phyloP scores from a whole-genome alignment of 2,329 filamentous ascomycete species.

The Plenodomus tracheiphilus region DNA sequence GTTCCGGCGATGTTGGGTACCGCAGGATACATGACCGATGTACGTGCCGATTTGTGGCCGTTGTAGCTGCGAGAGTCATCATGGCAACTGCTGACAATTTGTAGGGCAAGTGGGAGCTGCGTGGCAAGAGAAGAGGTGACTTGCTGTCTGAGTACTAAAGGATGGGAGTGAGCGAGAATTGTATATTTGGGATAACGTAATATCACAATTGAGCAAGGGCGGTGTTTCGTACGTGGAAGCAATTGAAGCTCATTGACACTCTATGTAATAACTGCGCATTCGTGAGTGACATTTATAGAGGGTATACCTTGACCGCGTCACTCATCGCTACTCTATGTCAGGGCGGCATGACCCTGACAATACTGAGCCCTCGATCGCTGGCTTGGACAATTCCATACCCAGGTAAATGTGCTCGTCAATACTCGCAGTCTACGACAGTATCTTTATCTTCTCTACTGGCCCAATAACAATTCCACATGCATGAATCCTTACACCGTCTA shows the following conservation, averaged over 20 bases:
- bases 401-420: background rate
- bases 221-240: background rate
- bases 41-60: slow-evolving; percentile 62
- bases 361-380: background rate
- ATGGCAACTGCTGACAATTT: slow-evolving; percentile 19
- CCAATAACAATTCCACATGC: too few relatives aligned
- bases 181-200: slow-evolving; percentile 14
- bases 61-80: background rate
- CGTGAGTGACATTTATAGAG: background rate
- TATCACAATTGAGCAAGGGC: background rate
- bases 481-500: too few relatives aligned
- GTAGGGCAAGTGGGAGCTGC: slow-evolving; percentile 83
- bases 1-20: slow-evolving; percentile 73
- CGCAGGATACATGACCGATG: slow-evolving; percentile 79
- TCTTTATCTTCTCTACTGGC: too few relatives aligned
- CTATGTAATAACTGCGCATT: background rate
- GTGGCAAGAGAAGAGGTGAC: slow-evolving; percentile 88
- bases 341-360: background rate
- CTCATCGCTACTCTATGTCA: too few relatives aligned
- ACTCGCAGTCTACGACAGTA: background rate
- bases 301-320: background rate
- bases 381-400: background rate
- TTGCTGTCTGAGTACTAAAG: slow-evolving; percentile 74
- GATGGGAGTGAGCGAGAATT: slow-evolving; percentile 1
- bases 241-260: background rate